These are phyloP conservation scores for Pseudonectria foliicola DNA, from an alignment of 2,329 filamentous ascomycete genomes.

Conservation along the genomic window DNA sequence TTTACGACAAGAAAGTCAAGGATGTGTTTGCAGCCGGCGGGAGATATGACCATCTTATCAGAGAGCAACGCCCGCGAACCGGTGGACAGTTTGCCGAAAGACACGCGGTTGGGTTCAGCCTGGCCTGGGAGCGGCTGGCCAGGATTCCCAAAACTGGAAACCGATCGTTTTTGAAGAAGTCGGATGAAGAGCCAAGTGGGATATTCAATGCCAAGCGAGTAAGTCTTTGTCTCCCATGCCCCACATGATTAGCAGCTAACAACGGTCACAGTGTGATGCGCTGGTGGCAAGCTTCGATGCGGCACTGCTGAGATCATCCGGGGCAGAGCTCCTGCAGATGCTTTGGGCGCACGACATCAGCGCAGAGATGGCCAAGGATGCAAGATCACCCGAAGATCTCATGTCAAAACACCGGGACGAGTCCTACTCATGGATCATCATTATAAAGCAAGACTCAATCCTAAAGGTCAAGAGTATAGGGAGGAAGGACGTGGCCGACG, in stretches of 20 bases:
- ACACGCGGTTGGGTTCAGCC: conserved; percentile 86
- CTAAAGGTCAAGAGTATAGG: conserved; percentile 75
- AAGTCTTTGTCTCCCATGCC: conserved; percentile 26
- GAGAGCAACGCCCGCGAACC: conserved; percentile 69
- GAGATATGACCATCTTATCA: conserved; percentile 83
- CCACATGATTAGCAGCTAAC: background rate
- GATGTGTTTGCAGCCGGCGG: conserved; percentile 92
- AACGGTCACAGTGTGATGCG: conserved; percentile 62
- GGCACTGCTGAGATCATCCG: conserved; percentile 64
- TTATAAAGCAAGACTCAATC: conserved; percentile 70
- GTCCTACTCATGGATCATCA: conserved; percentile 77
- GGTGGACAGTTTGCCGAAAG: conserved; percentile 55
- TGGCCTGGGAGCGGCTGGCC: conserved; percentile 79
- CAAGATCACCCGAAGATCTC: conserved; percentile 72
- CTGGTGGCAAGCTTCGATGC: conserved; percentile 84
- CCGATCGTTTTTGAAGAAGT: conserved; percentile 61
- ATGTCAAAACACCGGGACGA: conserved; percentile 70
- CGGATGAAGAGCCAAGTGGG: conserved; percentile 51
- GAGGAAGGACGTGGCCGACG: conserved; percentile 66
- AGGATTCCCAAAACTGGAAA: conserved; percentile 51
- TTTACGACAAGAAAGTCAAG: conserved; percentile 76
- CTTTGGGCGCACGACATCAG: conserved; percentile 82
- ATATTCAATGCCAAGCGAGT: conserved; percentile 59
- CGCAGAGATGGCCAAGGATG: conserved; percentile 78
- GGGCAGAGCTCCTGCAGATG: conserved; percentile 67